Percentiles rank a stretch among this genome's conserved stretches.
These are phyloP conservation scores for Tuber brumale DNA, from an alignment of 495 filamentous ascomycete species.

Conservation along the genomic window DNA sequence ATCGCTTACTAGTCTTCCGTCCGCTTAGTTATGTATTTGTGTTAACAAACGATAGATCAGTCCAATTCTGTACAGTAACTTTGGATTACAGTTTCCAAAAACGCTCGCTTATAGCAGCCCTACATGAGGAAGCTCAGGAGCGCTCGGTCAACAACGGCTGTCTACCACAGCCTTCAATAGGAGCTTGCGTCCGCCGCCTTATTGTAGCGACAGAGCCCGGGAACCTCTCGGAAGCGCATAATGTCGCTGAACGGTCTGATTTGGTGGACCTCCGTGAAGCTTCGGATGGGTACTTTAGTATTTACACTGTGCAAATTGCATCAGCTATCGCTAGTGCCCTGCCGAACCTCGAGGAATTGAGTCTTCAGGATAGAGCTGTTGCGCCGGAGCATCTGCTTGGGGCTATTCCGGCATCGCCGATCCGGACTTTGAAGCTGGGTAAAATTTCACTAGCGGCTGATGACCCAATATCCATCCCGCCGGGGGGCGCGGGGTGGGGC, in stretches of 20 bases:
- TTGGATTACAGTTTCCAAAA: conserved; percentile 4
- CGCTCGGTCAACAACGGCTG: conserved; percentile 1
- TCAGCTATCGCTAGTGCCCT: background rate
- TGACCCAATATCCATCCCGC: background rate
- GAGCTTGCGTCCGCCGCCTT: conserved; percentile 8
- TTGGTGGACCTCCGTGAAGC: background rate
- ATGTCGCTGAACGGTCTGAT: background rate
- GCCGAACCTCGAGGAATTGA: conserved; percentile 12
- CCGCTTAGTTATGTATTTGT: background rate
- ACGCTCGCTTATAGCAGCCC: background rate
- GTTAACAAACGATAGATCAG: background rate
- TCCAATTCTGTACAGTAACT: conserved; percentile 8
- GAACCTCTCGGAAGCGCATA: background rate
- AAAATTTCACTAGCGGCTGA: conserved; percentile 1
- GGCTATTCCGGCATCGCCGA: conserved; percentile 3
- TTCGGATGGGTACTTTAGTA: conserved; percentile 9
- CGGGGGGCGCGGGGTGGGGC: background rate
- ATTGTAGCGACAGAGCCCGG: conserved; percentile 4
- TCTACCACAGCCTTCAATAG: conserved; percentile 5
- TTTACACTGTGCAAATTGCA: conserved; percentile 8
- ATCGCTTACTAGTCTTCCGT: background rate
- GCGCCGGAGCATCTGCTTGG: conserved; percentile 1
- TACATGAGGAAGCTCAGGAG: background rate
- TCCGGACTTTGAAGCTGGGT: conserved; percentile 7
- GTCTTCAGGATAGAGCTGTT: conserved; percentile 9